A percentile compares a stretch with the other conserved stretches of the same genome.
Evolutionary conservation across 805 yeast species (phyloP).

Genomic region (Ogataea wickerhamii): DNA sequence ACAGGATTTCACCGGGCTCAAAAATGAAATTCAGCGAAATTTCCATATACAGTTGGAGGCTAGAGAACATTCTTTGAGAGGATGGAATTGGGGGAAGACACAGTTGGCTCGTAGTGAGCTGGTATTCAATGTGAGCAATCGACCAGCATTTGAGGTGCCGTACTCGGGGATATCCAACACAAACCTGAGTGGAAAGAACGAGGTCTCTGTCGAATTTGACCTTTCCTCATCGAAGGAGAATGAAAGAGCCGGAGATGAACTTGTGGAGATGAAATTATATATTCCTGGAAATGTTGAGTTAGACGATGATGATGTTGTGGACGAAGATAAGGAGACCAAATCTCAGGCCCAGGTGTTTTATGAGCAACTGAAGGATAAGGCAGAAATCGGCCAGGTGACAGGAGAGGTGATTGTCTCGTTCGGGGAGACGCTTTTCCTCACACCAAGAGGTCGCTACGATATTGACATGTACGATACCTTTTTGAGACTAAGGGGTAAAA

Average conservation of each 20-base stretch:
- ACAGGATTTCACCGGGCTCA: conserved; percentile 76
- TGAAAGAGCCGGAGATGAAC: conserved; percentile 84
- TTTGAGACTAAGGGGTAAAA: conserved; percentile 91
- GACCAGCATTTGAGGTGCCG: conserved; percentile 90
- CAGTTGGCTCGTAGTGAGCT: conserved; percentile 91
- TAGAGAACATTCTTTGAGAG: conserved; percentile 88
- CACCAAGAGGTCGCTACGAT: conserved; percentile 98
- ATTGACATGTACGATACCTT: conserved; percentile 88
- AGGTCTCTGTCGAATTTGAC: conserved; percentile 86
- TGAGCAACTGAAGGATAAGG: conserved; percentile 87
- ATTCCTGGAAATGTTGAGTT: conserved; percentile 77
- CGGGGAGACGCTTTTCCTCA: conserved; percentile 83
- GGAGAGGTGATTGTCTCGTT: conserved; percentile 95
- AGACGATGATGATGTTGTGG: conserved; percentile 39
- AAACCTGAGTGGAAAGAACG: conserved; percentile 86
- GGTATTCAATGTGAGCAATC: conserved; percentile 78
- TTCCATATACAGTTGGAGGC: conserved; percentile 72
- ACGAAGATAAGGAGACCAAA: conserved; percentile 41
- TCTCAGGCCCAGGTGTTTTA: conserved; percentile 82
- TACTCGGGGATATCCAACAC: conserved; percentile 76
- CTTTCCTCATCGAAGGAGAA: conserved; percentile 44
- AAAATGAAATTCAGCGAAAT: conserved; percentile 76
- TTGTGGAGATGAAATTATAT: conserved; percentile 91
- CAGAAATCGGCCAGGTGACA: conserved; percentile 89
- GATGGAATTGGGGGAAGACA: conserved; percentile 98